Evolutionary conservation across 768 basidiomycete species (phyloP), one percentile per base, ranked within the genome.

Genomic region (Jaapia argillacea): DNA sequence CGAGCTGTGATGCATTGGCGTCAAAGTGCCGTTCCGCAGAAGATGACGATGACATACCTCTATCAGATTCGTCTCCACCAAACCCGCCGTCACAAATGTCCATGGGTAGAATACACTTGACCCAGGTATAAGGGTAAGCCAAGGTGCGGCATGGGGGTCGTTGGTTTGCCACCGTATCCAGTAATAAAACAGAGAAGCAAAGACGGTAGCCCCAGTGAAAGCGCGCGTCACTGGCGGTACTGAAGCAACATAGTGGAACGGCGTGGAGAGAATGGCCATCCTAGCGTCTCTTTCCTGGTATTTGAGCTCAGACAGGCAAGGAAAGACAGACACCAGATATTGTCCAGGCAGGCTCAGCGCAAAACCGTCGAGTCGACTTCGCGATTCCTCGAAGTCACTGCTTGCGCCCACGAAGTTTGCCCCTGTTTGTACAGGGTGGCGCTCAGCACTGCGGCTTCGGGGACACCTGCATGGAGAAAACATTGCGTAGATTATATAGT

Each of bases 51-150:
- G 23, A 70, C 83, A 54, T 45, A 91, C 96, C 77, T 93, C 92
- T 45, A 86, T 63, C 43, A 92, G 53, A 47, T 72, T 81, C 38
- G 79, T 77, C 65, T 99, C 96, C 14, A 96, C 85, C 47, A 92
- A 75, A 16, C 79, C 83, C 2, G 88, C 84, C 4, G 85, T 92
- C n/a, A 91, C 64, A 51, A 98, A 73, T 2, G 90, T 90, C 96
- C 96, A 99, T 37, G 94, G 94, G 48, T 81, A 80, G 60, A 82
- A 88, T 24, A 90, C 53, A 53, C 81, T 82, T 33, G 75, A 72
- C 12, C 90, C 92, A 4, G 92, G 92, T 7, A 87, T 70, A 46
- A 93, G 67, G 4, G 82, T 79, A 54, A 94, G 69, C 63, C 85
- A 93, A 24, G 83, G 78, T 23, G 63, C 51, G 55, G 69, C 43